phyloP scores from a whole-genome alignment of 768 basidiomycete species.

The Mycena belliarum region DNA sequence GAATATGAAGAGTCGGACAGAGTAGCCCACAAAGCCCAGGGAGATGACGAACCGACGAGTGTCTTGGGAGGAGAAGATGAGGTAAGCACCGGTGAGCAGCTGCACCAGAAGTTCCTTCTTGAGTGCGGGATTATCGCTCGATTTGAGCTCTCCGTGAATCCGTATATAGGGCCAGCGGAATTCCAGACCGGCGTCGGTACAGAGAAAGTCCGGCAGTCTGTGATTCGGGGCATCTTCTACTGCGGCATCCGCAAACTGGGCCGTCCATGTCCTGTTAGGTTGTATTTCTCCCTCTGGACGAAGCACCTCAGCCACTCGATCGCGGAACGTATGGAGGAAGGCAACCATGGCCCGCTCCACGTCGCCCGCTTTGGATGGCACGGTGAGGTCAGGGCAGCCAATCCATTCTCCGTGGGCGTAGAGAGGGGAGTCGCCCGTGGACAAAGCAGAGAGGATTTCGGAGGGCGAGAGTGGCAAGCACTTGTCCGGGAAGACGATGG shows the following conservation, averaged over 20 bases:
- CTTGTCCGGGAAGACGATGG: not conserved
- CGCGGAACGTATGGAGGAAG: not conserved
- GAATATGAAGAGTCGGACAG: not conserved
- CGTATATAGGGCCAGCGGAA: not conserved
- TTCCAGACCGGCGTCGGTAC: not conserved
- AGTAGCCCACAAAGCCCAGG: not conserved
- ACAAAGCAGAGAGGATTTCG: not conserved
- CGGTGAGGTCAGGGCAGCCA: slow-evolving; percentile 1
- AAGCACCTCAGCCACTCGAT: not conserved
- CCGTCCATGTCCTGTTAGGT: not conserved
- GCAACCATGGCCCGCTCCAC: not conserved
- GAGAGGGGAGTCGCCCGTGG: not conserved
- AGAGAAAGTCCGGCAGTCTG: not conserved
- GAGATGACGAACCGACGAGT: slow-evolving; percentile 5
- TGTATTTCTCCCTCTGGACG: not conserved
- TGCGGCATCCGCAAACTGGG: not conserved
- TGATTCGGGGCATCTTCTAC: not conserved
- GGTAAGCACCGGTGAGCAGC: slow-evolving; percentile 1
- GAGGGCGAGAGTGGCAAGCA: slow-evolving; percentile 5
- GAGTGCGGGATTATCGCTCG: not conserved
- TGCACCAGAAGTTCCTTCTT: not conserved
- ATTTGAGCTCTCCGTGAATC: slow-evolving; percentile 3
- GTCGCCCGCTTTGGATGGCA: not conserved
- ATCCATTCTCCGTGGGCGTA: not conserved
- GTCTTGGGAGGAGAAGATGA: slow-evolving; percentile 1